These are phyloP conservation scores for Rhodamnia argentea DNA, from an alignment of 345 rosid genomes.

Conservation along the genomic window DNA sequence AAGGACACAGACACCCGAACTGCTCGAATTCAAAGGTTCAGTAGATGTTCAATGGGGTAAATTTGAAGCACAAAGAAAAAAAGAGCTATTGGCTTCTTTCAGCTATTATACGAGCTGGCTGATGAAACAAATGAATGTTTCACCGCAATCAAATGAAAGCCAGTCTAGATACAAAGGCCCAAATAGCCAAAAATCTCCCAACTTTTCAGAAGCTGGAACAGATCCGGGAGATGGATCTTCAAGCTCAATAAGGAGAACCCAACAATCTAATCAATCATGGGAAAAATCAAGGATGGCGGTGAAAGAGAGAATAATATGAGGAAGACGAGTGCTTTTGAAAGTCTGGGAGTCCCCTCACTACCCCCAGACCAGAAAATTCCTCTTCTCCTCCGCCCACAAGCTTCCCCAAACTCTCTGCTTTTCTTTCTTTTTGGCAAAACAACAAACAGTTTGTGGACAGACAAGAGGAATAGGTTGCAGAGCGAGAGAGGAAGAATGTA, in stretches of 20 bases:
- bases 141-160: neutral
- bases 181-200: constrained; percentile 8
- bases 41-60: neutral
- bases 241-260: neutral
- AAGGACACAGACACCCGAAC: constrained; percentile 3
- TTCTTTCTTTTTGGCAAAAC: neutral
- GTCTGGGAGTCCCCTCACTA: neutral
- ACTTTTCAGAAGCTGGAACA: constrained; percentile 1
- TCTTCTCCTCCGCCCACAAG: constrained; percentile 1
- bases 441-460: constrained; percentile 5
- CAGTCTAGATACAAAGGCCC: constrained; percentile 42
- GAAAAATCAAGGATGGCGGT: neutral
- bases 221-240: constrained; percentile 31
- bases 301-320: neutral
- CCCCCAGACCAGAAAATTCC: constrained; percentile 1
- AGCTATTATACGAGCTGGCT: neutral
- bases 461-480: neutral
- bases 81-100: neutral
- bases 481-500: neutral
- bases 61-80: neutral
- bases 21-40: constrained; percentile 1
- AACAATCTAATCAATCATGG: neutral
- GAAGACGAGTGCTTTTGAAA: neutral
- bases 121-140: neutral
- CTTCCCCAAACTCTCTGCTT: neutral